These are phyloP conservation scores for Carex myosuroides DNA, from an alignment of 176 grass and related monocot genomes.

Conservation along the genomic window DNA sequence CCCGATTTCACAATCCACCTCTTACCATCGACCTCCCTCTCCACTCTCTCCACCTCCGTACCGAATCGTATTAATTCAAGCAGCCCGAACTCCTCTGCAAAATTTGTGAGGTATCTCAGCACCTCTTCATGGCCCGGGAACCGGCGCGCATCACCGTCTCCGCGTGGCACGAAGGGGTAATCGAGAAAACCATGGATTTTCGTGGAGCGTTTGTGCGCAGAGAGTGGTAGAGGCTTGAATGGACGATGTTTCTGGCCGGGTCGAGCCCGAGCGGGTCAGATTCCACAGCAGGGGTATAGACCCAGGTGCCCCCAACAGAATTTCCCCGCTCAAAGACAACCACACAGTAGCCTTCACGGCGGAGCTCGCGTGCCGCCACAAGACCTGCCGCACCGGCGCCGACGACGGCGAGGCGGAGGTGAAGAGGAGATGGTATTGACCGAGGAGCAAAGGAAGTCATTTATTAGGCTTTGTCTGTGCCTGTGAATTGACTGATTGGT, in stretches of 20 bases:
- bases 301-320: slow-evolving; percentile 60
- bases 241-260: slow-evolving; percentile 27
- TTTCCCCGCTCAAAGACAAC: slow-evolving; percentile 69
- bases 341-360: slow-evolving; percentile 61
- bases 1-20: slow-evolving; percentile 47
- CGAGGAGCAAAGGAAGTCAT: not conserved
- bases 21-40: slow-evolving; percentile 16
- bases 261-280: slow-evolving; percentile 48
- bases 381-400: slow-evolving; percentile 59
- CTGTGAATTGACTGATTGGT: too few relatives aligned
- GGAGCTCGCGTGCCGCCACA: slow-evolving; percentile 45
- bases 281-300: slow-evolving; percentile 36
- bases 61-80: slow-evolving; percentile 40
- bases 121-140: slow-evolving; percentile 79
- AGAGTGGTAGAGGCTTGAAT: slow-evolving; percentile 75
- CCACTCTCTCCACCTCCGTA: slow-evolving; percentile 45
- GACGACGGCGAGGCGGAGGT: slow-evolving; percentile 53
- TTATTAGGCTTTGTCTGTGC: not conserved
- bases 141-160: slow-evolving; percentile 33
- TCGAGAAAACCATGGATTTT: slow-evolving; percentile 82
- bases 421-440: slow-evolving; percentile 19
- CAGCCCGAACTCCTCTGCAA: slow-evolving; percentile 50
- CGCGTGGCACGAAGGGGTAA: slow-evolving; percentile 48
- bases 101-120: slow-evolving; percentile 66
- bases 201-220: slow-evolving; percentile 77